Evolutionary conservation across 1,284 basidiomycete species (phyloP), one percentile per base, ranked within the genome.

Genomic region (Fomitiporia mediterranea): DNA sequence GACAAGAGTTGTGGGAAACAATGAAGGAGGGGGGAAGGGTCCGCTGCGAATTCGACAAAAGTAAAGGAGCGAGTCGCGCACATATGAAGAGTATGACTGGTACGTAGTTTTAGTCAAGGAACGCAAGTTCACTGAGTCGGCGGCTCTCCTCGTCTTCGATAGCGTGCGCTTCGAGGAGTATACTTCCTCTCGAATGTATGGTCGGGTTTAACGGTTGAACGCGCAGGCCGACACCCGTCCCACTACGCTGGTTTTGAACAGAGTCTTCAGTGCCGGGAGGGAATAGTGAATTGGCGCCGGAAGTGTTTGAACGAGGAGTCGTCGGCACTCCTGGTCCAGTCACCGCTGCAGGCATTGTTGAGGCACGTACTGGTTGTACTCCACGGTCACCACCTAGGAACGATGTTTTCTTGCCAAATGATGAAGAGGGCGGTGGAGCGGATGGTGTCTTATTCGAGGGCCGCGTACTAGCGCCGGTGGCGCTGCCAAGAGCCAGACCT

Each of bases 141-240:
- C 84, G 70, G 61, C 74, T 78, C 71, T 88, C 85, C 21, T 80
- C 82, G 62, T 88, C 83, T 65, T 80, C 70, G 48, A 88, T 86
- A 39, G 69, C 69, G 50, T 65, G 73, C 53, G 77, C 70, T 68
- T 81, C 74, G 35, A 73, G 55, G 60, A 80, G 56, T 49, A 88
- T 83, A 53, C 72, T 81, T 51, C 75, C 82, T 11, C 71, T 65
- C 59, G 69, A 81, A 64, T 88, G 79, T 61, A 86, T 77, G 39
- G 75, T 79, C 35, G 83, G 80, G 52, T 72, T 71, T 27, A 85
- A 67, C n/a, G 82, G 70, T 60, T 28, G 44, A 27, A 21, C 30
- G 7, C 53, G 23, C 15, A 27, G 39, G n/a, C 49, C 37, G 4
- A 39, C 37, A 2, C 43, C 44, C 11, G 34, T 11, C 21, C 4